These are phyloP conservation scores for Dalbergia cochinchinensis DNA, from an alignment of 306 rosid species.

Conservation along the genomic window DNA sequence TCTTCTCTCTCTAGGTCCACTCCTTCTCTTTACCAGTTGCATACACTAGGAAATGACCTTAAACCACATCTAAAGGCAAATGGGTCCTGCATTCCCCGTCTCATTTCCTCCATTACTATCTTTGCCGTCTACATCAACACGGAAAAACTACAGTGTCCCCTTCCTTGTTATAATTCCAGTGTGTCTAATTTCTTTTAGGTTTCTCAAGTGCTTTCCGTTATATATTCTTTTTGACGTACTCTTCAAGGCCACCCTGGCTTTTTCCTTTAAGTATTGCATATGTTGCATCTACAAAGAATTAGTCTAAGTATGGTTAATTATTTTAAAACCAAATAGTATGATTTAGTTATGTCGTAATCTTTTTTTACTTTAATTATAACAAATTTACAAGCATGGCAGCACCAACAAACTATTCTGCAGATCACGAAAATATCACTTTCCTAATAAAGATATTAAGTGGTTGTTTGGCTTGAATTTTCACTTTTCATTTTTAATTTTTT, in stretches of 20 bases:
- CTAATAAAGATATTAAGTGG: neutral
- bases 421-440: neutral
- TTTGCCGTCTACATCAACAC: constrained; percentile 51
- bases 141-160: constrained; percentile 51
- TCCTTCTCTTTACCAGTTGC: constrained; percentile 43
- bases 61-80: constrained; percentile 51
- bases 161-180: constrained; percentile 30
- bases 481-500: too few species aligned
- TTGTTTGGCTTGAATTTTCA: too few species aligned
- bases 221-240: constrained; percentile 47
- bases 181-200: constrained; percentile 30
- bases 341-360: neutral
- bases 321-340: neutral
- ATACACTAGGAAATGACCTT: constrained; percentile 45
- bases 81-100: constrained; percentile 62
- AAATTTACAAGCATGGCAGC: neutral
- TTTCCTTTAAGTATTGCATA: neutral
- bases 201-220: constrained; percentile 54
- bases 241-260: neutral
- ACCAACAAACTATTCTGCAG: neutral
- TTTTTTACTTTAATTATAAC: neutral
- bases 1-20: constrained; percentile 47
- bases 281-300: neutral
- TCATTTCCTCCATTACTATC: constrained; percentile 56
- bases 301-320: neutral